These are phyloP conservation scores for Cryptococcus sp. DNA, from an alignment of 1,284 basidiomycete species.

Conservation along the genomic window DNA sequence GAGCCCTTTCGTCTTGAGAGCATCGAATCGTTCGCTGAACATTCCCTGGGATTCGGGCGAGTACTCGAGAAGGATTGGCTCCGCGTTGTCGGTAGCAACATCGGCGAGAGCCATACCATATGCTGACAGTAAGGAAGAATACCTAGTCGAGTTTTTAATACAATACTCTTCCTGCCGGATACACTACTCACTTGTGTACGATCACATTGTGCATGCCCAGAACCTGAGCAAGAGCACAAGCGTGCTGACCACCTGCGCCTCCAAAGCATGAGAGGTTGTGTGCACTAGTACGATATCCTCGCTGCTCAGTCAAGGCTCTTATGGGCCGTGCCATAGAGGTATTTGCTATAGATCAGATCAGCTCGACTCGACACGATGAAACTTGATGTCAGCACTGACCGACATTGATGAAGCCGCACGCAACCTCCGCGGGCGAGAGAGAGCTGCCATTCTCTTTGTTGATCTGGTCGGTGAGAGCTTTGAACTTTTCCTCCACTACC, in stretches of 20 bases:
- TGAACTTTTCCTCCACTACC: constrained; percentile 51
- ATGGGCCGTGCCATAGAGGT: constrained; percentile 49
- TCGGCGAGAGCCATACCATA: constrained; percentile 48
- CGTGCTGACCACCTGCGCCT: constrained; percentile 49
- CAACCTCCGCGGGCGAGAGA: constrained; percentile 36
- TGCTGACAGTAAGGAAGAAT: constrained; percentile 41
- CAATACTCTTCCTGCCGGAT: background rate
- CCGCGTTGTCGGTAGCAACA: constrained; percentile 39
- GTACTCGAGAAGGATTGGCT: constrained; percentile 62
- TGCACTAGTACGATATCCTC: constrained; percentile 38
- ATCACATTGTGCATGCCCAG: constrained; percentile 44
- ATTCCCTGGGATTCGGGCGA: constrained; percentile 49
- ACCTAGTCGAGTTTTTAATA: constrained; percentile 9
- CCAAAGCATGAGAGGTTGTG: constrained; percentile 48
- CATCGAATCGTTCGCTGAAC: constrained; percentile 19
- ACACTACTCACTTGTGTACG: constrained; percentile 62
- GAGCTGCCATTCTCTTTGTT: constrained; percentile 41
- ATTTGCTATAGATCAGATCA: constrained; percentile 25
- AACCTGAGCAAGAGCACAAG: constrained; percentile 39
- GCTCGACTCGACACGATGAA: too few species aligned
- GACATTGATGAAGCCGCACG: constrained; percentile 43
- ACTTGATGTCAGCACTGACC: too few species aligned
- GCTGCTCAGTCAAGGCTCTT: constrained; percentile 60
- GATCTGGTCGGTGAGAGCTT: constrained; percentile 54
- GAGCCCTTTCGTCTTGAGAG: constrained; percentile 67